phyloP scores from a whole-genome alignment of 805 yeast species.

The Saccharomycopsis fermentans region DNA sequence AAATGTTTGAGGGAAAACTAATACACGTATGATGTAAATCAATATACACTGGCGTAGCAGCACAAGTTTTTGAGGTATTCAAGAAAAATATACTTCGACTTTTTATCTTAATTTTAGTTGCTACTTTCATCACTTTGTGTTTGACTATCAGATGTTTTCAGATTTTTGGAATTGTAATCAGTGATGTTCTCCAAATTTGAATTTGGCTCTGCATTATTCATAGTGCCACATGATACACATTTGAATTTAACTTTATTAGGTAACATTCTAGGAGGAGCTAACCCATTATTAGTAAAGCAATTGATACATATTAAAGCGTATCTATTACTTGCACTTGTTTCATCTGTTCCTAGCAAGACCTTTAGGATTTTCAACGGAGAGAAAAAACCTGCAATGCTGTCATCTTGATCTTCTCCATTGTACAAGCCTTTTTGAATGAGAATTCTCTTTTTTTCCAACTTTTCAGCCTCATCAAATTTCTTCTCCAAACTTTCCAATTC shows the following conservation, averaged over 20 bases:
- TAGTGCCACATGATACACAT: slow-evolving; percentile 32
- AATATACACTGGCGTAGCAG: no score
- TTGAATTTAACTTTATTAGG: slow-evolving; percentile 29
- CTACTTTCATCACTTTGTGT: background rate
- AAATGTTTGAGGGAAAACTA: no score
- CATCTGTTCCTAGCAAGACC: slow-evolving; percentile 27
- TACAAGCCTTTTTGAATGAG: slow-evolving; percentile 10
- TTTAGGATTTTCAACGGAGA: slow-evolving; percentile 6
- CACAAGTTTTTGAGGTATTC: no score
- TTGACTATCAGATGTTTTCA: no score
- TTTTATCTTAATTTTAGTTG: background rate
- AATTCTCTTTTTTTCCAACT: slow-evolving; percentile 8
- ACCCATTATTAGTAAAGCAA: slow-evolving; percentile 36
- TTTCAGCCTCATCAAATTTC: slow-evolving; percentile 6
- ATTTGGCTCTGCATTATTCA: slow-evolving; percentile 12
- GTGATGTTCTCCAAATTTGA: background rate
- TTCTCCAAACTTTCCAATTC: slow-evolving; percentile 10
- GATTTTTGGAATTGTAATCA: no score
- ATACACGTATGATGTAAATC: no score
- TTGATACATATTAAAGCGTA: slow-evolving; percentile 35
- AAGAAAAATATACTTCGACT: no score
- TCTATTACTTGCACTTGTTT: slow-evolving; percentile 29
- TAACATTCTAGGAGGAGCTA: slow-evolving; percentile 35
- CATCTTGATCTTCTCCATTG: slow-evolving; percentile 4
- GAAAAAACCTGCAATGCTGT: background rate